Evolutionary conservation across 768 basidiomycete species (phyloP), one percentile per base, ranked within the genome.

Genomic region (Rhizopogon salebrosus): DNA sequence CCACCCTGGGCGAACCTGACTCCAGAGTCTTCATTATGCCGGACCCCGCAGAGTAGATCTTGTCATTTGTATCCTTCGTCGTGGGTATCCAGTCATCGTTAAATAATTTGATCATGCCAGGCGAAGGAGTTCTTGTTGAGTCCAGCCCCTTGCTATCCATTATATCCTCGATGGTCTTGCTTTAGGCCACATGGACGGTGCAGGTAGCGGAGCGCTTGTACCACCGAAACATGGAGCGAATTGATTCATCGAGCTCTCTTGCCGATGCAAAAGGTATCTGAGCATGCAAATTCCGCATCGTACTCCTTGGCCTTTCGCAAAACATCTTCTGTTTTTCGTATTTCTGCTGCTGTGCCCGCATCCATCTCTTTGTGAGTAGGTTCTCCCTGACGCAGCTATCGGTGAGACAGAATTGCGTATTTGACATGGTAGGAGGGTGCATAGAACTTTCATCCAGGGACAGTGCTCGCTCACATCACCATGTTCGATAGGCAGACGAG

Each of bases 171-270:
- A 56, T 26, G n/a, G 57, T 20, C 26, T 13, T 42, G 20, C 62
- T 54, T 31, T 54, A 9, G 2, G 60, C 52, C 1, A 67, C 48
- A 49, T 65, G 56, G 10, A 58, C 58, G 46, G 61, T 51, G 53
- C 65, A 67, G 13, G 67, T 53, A 4, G 57, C 34, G 11, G 65
- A 54, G n/a, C 57, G 54, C 2, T 52, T 51, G 41, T 66, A 66
- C 65, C 63, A 66, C 16, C 55, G 29, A 41, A 63, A 66, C 65
- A 67, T 66, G 0, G 65, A 63, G 3, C 58, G 60, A 46, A 67
- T 64, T 13, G 64, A 62, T 23, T 67, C 66, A 18, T 64, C 62
- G 13, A 67, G 52, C 40, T 67, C 65, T 53, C 26, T 64, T 65
- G 48, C 57, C 52, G 41, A 57, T 53, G 36, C 57, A 59, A 16